A percentile compares a stretch with the other conserved stretches of the same genome.
phyloP scores from a whole-genome alignment of 139 green algal genomes.

The Protoeuglena noctilucae region DNA sequence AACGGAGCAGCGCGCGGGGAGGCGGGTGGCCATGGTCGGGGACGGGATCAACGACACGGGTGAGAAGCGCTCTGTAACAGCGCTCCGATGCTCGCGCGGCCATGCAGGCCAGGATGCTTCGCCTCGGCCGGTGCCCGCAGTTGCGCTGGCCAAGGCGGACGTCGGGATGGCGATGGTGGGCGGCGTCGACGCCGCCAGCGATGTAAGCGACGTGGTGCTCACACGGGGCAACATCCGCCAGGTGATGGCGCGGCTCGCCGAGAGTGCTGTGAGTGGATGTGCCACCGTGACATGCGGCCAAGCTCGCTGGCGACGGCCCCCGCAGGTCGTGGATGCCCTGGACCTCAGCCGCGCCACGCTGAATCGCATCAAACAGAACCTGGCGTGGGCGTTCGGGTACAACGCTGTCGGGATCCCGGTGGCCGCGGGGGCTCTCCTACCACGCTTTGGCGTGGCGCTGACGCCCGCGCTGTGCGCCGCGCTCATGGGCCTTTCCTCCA shows the following conservation, averaged over 20 bases:
- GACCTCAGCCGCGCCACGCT: conserved; percentile 56
- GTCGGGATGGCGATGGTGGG: conserved; percentile 46
- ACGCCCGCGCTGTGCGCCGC: conserved; percentile 59
- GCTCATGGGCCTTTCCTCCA: conserved; percentile 76
- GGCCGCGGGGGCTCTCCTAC: conserved; percentile 71
- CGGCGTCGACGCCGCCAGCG: conserved; percentile 50
- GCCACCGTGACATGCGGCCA: too few relatives aligned
- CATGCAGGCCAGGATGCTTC: too few relatives aligned
- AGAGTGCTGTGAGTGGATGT: too few relatives aligned
- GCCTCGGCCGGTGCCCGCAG: too few relatives aligned
- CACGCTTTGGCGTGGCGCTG: conserved; percentile 51
- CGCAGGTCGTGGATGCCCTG: conserved; percentile 48
- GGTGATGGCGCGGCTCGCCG: too few relatives aligned
- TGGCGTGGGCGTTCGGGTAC: conserved; percentile 84
- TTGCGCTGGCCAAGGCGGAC: too few relatives aligned
- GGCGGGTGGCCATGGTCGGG: conserved; percentile 82
- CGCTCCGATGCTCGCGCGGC: too few relatives aligned
- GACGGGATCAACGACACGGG: conserved; percentile 97
- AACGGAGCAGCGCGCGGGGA: too few relatives aligned
- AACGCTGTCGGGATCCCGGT: conserved; percentile 83
- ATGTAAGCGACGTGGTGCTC: conserved; percentile 73
- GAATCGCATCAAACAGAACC: conserved; percentile 82
- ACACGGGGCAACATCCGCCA: too few relatives aligned
- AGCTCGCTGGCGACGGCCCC: too few relatives aligned
- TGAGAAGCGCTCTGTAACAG: too few relatives aligned